Base-by-base conservation (phyloP, 306 rosid genomes). In the Cyamopsis tetragonoloba region DNA sequence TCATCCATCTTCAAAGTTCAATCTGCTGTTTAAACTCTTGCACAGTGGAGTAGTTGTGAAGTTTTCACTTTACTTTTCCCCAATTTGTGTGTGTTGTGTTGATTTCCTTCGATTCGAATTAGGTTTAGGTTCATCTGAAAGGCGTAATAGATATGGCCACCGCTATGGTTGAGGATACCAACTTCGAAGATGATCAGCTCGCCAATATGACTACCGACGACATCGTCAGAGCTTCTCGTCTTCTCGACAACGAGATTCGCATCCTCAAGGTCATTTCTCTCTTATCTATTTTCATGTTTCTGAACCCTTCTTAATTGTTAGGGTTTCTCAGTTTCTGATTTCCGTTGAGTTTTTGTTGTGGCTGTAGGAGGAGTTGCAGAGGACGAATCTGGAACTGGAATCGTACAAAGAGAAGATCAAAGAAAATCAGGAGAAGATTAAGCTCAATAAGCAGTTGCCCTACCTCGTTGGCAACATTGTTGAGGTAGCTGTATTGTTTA, bases 381-480 rank as follows among this genome's bases (percentile, higher is more conserved):
- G 97, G 71, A 80, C 88, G 7, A 93, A 93, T 73, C 77, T 88
- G 70, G 98, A 93, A 57, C 72, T 82, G 71, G 96, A 89, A 75
- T 93, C 96, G 5, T 86, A 15, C 69, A 93, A 90, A 71, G 96
- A 90, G 20, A 93, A 93, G 76, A 88, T 93, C 24, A 93, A 88
- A 67, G 99, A 89, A 79, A 90, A 93, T 71, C 99, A 90, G 70
- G 99, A 93, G 74, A 93, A 93, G 72, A 93, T 93, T 77, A 93
- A 93, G 84, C 99, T 88, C 20, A 90, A 93, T 48, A 93, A 93
- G 81, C 97, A 93, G 82, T 67, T 93, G 66, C 99, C 99, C 9
- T 90, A 88, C 83, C 91, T 90, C 66, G 98, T 93, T 6, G 97
- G 96, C 24, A 93, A 93, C 78, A 93, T 93, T 34, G 99, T 93